Conservation (phyloP, 2,329 filamentous ascomycete species). For the Rhexocercosporidium sp. region DNA sequence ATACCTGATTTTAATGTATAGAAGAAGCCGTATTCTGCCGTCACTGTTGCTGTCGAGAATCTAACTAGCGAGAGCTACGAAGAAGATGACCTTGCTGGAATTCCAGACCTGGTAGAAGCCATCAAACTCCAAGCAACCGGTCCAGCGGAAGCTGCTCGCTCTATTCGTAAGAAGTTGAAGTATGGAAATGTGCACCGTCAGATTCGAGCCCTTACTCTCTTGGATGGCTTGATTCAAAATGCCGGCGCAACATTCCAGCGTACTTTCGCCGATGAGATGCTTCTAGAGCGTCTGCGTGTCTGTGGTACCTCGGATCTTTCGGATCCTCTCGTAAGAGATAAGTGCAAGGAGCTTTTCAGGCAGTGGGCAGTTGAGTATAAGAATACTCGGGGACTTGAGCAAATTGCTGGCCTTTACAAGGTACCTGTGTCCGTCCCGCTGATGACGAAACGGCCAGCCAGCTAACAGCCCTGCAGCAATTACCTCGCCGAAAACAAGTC, state of each 20-base stretch:
- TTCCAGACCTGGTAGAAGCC: conserved; percentile 93
- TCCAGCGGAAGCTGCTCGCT: conserved; percentile 86
- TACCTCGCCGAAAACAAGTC: conserved; percentile 71
- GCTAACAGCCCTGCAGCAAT: conserved; percentile 51
- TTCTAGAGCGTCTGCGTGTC: conserved; percentile 88
- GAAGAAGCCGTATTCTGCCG: conserved; percentile 90
- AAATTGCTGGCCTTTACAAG: conserved; percentile 79
- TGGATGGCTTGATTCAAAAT: conserved; percentile 95
- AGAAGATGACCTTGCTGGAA: conserved; percentile 88
- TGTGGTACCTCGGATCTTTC: conserved; percentile 85
- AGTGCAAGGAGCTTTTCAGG: conserved; percentile 84
- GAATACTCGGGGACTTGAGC: conserved; percentile 77
- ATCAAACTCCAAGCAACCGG: conserved; percentile 88
- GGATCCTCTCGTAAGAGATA: conserved; percentile 83
- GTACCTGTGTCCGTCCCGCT: conserved; percentile 32
- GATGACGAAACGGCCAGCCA: not conserved
- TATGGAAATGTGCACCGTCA: conserved; percentile 96
- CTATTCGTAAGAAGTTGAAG: conserved; percentile 97
- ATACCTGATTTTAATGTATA: conserved; percentile 40
- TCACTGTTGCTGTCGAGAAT: conserved; percentile 90
- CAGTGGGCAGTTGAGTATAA: conserved; percentile 88
- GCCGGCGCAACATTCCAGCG: conserved; percentile 87
- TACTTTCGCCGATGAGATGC: conserved; percentile 85
- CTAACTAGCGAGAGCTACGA: conserved; percentile 89
- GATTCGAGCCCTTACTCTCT: conserved; percentile 82